A percentile compares a stretch with the other conserved stretches of the same genome.
These are phyloP conservation scores for Brassica napus DNA, from an alignment of 345 rosid species.

Conservation along the genomic window DNA sequence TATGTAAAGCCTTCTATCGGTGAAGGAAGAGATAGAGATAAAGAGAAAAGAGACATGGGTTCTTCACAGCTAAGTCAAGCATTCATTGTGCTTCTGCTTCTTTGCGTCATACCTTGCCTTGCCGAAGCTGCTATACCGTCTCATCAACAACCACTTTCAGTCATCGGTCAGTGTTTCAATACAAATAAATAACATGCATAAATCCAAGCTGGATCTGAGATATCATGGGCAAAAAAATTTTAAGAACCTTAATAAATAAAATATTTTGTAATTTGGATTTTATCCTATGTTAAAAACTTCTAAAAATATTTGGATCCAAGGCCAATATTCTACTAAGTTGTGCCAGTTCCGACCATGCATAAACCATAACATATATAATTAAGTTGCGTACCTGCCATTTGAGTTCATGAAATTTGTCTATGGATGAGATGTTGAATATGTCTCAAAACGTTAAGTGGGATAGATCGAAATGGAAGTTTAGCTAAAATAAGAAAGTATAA, in stretches of 20 bases:
- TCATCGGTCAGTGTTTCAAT: conserved; percentile 10
- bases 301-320: too few species aligned
- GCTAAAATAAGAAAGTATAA: not conserved
- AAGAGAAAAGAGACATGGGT: not conserved
- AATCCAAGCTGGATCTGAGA: too few species aligned
- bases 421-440: not conserved
- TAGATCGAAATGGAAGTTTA: not conserved
- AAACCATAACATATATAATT: not conserved
- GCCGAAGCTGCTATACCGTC: not conserved
- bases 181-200: not conserved
- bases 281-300: too few species aligned
- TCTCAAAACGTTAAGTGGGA: not conserved
- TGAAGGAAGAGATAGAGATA: not conserved
- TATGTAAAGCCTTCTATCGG: not conserved
- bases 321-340: too few species aligned
- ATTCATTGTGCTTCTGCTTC: conserved; percentile 11
- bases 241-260: too few species aligned
- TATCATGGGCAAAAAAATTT: too few species aligned
- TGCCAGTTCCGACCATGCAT: too few species aligned
- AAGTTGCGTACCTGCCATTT: not conserved
- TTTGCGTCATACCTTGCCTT: conserved; percentile 2
- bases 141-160: not conserved
- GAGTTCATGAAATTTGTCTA: not conserved
- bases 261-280: too few species aligned
- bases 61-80: conserved; percentile 6